Base-by-base conservation (phyloP, 106 monocot species). In the Gastrodia elata region DNA sequence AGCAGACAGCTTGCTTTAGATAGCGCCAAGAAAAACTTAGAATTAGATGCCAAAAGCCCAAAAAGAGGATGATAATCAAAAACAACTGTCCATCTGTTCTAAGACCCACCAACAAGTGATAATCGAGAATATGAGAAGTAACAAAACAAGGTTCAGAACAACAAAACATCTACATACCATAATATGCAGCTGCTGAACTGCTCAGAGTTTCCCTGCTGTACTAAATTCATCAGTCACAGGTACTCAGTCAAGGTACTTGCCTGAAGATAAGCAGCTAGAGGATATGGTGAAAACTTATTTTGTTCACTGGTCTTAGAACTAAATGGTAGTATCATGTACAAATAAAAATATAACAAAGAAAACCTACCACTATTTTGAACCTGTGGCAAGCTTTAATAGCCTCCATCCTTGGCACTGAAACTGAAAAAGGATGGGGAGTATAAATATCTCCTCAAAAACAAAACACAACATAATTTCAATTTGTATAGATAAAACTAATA, bases 391-490 rank as follows among this genome's bases (percentile, higher is more conserved):
- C 61, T 61, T 61, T 61, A 20, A 61, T 8, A 32, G 30, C 32
- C 32, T 61, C 61, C 32, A 28, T 2, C 32, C 61, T 32, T 61
- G 13, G 61, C 61, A 26, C 61, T 61, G 61, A 61, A 61, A 61
- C 61, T 61, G 61, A 28, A 61, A 32, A 61, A 61, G 61, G 61
- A 61, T 4, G 61, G 61, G 30, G 61, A 61, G 61, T 32, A 61
- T 61, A 61, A 61, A 32, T 61, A 61, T 61, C 61, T 61, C 61
- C 26, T 28, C 61, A 61, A 28, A 61, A n/a, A 61, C 30, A 11
- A 61, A 61, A 32, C 30, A 61, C 61, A 61, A 15, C 0, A 28
- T 26, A 32, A 30, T 61, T 61, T 30, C 61, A 61, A 32, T 28
- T 26, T 61, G 61, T 32, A n/a, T 28, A 30, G 61, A 61, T 2